Evolutionary conservation across 495 filamentous ascomycete species (phyloP), one percentile per base, ranked within the genome.

Genomic region (Penicillium riverlandense): DNA sequence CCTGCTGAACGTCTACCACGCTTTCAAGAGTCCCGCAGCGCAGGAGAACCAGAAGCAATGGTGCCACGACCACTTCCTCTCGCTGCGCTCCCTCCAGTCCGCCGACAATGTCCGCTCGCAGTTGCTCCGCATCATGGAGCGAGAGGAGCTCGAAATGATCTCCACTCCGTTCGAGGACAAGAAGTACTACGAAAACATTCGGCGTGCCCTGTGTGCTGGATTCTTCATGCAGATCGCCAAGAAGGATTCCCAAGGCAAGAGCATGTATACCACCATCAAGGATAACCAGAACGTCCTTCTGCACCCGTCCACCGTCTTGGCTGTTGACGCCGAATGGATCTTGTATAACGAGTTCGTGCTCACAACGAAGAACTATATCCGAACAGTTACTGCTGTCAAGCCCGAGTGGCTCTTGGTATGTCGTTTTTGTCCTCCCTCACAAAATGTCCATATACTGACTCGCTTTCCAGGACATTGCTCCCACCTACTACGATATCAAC

Each of bases 201-300:
- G 89, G 14, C 83, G 88, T 11, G 92, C 92, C 8, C 74, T 99
- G n/a, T 84, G 95, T 11, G 79, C 88, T 2, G 92, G 92, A 14
- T 99, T 97, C 72, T 99, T 99, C 74, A 99, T 99, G 92, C 94
- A 99, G 58, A 85, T 97, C n/a, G 92, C 92, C 34, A 96, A 90
- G 79, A 85, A 82, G 52, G 86, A 95, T 45, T 66, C 70, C 31
- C 74, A 65, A 36, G 80, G 80, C 50, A 96, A 95, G 76, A 78
- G 77, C 31, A 63, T 66, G 47, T 99, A 99, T 68, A 77, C 82
- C 42, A 99, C 92, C 7, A 83, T 99, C 51, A 97, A 97, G 67
- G 94, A 97, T 54, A 83, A 97, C 53, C 77, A 88, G 71, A 84
- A 77, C 41, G 92, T 99, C 36, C 77, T 96, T 45, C 73, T 99